Evolutionary conservation across 2,329 filamentous ascomycete species (phyloP).

Genomic region (Alternaria infectoria): DNA sequence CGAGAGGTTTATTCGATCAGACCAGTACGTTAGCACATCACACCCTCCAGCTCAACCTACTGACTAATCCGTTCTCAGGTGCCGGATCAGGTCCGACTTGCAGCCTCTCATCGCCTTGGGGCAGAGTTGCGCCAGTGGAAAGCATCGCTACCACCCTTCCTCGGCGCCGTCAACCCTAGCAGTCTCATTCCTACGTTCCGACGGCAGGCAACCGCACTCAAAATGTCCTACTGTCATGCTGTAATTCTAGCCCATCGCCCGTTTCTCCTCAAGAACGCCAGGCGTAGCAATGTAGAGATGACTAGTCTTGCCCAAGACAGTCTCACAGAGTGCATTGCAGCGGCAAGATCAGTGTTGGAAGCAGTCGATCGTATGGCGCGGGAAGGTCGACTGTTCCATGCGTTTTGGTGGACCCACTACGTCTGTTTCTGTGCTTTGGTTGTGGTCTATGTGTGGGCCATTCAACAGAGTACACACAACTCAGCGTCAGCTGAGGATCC

Average conservation of each 20-base stretch:
- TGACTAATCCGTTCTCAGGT: neutral
- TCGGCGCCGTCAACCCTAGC: conserved; percentile 53
- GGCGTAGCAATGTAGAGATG: conserved; percentile 24
- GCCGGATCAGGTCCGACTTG: conserved; percentile 45
- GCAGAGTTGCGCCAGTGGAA: conserved; percentile 45
- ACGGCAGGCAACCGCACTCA: conserved; percentile 40
- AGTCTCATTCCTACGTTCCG: conserved; percentile 56
- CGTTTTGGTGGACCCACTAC: conserved; percentile 59
- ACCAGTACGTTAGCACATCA: conserved; percentile 18
- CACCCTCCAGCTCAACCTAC: neutral
- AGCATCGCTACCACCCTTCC: conserved; percentile 50
- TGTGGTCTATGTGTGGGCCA: conserved; percentile 57
- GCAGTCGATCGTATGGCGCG: conserved; percentile 48
- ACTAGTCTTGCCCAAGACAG: conserved; percentile 44
- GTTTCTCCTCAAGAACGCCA: conserved; percentile 31
- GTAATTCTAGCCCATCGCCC: conserved; percentile 46
- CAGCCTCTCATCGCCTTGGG: conserved; percentile 49
- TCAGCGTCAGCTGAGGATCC: conserved; percentile 9
- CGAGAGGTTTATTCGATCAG: conserved; percentile 43
- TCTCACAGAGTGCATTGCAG: conserved; percentile 52
- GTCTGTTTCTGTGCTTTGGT: conserved; percentile 58
- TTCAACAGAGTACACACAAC: conserved; percentile 43
- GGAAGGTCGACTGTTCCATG: conserved; percentile 50
- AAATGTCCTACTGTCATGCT: conserved; percentile 43
- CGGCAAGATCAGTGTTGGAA: conserved; percentile 49